phyloP scores from a whole-genome alignment of 345 rosid genomes.

The Syzygium aromaticum region DNA sequence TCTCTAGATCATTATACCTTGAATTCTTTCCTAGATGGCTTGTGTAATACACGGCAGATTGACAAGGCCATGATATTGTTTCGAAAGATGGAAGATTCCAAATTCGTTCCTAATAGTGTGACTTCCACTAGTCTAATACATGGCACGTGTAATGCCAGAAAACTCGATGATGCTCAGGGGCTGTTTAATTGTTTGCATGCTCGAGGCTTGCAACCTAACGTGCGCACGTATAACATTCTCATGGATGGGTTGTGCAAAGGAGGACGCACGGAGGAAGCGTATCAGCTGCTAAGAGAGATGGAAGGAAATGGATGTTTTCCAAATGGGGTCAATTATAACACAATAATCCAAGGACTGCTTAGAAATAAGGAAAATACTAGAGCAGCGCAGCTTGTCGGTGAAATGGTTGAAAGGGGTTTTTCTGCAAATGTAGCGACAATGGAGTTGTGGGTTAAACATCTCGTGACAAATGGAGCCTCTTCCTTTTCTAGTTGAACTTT shows the following conservation, averaged over 20 bases:
- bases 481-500: neutral
- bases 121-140: neutral
- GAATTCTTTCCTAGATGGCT: neutral
- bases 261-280: neutral
- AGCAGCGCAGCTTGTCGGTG: too few relatives aligned
- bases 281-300: neutral
- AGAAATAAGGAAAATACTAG: neutral
- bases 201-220: neutral
- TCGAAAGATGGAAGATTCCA: neutral
- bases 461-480: neutral
- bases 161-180: neutral
- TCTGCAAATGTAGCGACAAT: neutral
- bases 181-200: neutral
- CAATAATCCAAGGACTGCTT: neutral
- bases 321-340: neutral
- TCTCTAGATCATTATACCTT: neutral
- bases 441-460: neutral
- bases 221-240: neutral
- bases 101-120: neutral
- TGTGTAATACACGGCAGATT: neutral
- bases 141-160: neutral
- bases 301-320: neutral
- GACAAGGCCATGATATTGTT: neutral
- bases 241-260: neutral
- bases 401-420: too few relatives aligned